Base-by-base conservation (phyloP, 2,329 filamentous ascomycete species). In the Aspergillus luchuensis region DNA sequence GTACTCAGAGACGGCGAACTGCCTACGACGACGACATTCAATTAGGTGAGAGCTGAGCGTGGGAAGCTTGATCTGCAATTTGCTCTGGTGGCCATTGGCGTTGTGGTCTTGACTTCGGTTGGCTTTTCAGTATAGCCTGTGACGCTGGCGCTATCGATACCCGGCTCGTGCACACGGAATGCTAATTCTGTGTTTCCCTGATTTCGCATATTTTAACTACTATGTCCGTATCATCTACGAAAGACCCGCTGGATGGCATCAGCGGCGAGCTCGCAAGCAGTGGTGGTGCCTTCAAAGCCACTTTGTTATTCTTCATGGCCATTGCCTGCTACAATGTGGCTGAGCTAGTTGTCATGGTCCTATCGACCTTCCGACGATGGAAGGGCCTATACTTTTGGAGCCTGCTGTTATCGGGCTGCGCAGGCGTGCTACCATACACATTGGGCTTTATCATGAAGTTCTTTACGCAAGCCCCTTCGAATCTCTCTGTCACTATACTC, bases 281-380 rank as follows among this genome's bases (percentile, higher is more conserved):
- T 33, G 61, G 62, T 38, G 59, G 66, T 10, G 56, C 62, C 2
- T 59, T 72, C 11, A 66, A 69, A 54, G 66, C 70, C 57, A 64
- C 63, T 2, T 60, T 75, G 2, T 55, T 74, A 15, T 67, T 70
- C 17, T 76, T 77, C 59, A 72, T 75, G 60, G 65, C 70, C 19
- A 73, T 86, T 7, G 71, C 78, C 30, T 73, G 72, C 23, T 80
- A 79, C 66, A 81, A 90, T 13, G 82, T 83, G 1, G 50, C 76
- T 58, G 79, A 80, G 63, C 67, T 80, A 8, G 67, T 75, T n/a
- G 58, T 79, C 8, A 69, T 76, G 41, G 71, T 78, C n/a, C 71
- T 77, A 11, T 67, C 68, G 3, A 78, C 75, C 1, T 80, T 80
- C 63, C 71, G 71, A 13, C 72, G 74, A 23, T 77, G 73, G 65